These are phyloP conservation scores for Rhizomucor pusillus DNA, from an alignment of 371 early-diverging fungal genomes.

Conservation along the genomic window DNA sequence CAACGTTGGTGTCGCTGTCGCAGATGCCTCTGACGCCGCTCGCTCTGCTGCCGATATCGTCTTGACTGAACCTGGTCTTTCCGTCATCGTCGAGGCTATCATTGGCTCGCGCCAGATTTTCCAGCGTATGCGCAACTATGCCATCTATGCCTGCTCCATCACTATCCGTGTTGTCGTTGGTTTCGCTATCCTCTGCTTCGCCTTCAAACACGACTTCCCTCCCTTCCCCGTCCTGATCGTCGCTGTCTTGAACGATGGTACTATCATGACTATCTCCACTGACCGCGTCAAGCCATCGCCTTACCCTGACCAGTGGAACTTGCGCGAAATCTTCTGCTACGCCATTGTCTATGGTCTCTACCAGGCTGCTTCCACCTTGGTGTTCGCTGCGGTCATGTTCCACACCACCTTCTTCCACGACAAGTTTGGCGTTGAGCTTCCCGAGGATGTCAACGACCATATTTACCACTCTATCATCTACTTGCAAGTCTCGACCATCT, in stretches of 20 bases:
- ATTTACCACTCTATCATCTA: slow-evolving; percentile 51
- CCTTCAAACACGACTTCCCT: slow-evolving; percentile 59
- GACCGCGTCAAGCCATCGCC: slow-evolving; percentile 56
- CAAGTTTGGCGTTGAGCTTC: slow-evolving; percentile 35
- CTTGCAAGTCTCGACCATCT: slow-evolving; percentile 52
- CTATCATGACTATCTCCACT: slow-evolving; percentile 58
- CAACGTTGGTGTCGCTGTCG: slow-evolving; percentile 82
- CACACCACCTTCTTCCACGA: slow-evolving; percentile 46
- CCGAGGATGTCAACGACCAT: slow-evolving; percentile 27
- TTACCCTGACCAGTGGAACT: slow-evolving; percentile 55
- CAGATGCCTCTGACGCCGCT: slow-evolving; percentile 72
- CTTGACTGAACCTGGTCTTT: slow-evolving; percentile 72
- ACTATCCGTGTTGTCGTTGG: slow-evolving; percentile 60
- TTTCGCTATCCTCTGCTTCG: slow-evolving; percentile 53
- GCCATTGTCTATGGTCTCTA: slow-evolving; percentile 57
- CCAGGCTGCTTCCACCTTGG: slow-evolving; percentile 53
- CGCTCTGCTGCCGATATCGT: slow-evolving; percentile 76
- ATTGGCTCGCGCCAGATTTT: slow-evolving; percentile 66
- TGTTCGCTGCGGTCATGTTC: slow-evolving; percentile 43
- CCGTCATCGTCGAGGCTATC: slow-evolving; percentile 65
- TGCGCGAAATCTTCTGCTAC: slow-evolving; percentile 53
- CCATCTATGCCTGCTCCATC: slow-evolving; percentile 59
- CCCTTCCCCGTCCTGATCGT: slow-evolving; percentile 61
- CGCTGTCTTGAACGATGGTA: slow-evolving; percentile 59
- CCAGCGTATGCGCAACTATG: slow-evolving; percentile 65